These are phyloP conservation scores for Xylariaceae sp. DNA, from an alignment of 2,329 filamentous ascomycete genomes.

Conservation along the genomic window DNA sequence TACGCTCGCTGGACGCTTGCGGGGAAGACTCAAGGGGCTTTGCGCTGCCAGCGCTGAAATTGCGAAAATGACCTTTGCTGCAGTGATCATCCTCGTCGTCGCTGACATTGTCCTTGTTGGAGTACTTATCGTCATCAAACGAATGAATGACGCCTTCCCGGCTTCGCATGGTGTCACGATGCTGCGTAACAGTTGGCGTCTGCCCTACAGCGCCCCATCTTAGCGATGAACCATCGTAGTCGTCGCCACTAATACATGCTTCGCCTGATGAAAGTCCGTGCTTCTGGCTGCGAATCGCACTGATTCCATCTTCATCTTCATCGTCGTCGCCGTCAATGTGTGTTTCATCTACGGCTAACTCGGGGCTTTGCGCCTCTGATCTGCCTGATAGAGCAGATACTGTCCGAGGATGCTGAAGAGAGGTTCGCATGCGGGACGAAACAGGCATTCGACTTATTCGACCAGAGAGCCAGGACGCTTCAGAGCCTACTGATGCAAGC, in stretches of 20 bases:
- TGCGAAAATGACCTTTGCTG: slow-evolving; percentile 59
- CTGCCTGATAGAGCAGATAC: slow-evolving; percentile 54
- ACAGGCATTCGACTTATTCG: slow-evolving; percentile 48
- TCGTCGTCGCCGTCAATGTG: slow-evolving; percentile 64
- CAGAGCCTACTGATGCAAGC: slow-evolving; percentile 88
- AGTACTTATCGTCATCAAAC: slow-evolving; percentile 33
- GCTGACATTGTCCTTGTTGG: slow-evolving; percentile 30
- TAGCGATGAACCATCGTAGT: slow-evolving; percentile 48
- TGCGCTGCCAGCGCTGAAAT: slow-evolving; percentile 73
- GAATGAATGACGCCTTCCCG: slow-evolving; percentile 45
- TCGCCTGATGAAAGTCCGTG: slow-evolving; percentile 44
- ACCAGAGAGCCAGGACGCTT: slow-evolving; percentile 92
- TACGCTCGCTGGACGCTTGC: slow-evolving; percentile 48
- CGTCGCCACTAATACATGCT: slow-evolving; percentile 54
- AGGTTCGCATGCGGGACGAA: slow-evolving; percentile 41
- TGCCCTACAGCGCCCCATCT: slow-evolving; percentile 50
- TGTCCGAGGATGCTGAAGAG: slow-evolving; percentile 38
- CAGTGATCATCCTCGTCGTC: slow-evolving; percentile 48
- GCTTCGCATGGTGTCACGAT: slow-evolving; percentile 45
- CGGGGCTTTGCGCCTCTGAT: slow-evolving; percentile 37
- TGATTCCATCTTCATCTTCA: slow-evolving; percentile 71
- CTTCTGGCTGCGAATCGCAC: slow-evolving; percentile 36
- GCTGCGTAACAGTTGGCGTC: slow-evolving; percentile 46
- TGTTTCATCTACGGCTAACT: slow-evolving; percentile 57
- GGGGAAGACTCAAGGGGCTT: slow-evolving; percentile 64